phyloP scores from a whole-genome alignment of 805 yeast species.

The Cyberlindnera petersonii region DNA sequence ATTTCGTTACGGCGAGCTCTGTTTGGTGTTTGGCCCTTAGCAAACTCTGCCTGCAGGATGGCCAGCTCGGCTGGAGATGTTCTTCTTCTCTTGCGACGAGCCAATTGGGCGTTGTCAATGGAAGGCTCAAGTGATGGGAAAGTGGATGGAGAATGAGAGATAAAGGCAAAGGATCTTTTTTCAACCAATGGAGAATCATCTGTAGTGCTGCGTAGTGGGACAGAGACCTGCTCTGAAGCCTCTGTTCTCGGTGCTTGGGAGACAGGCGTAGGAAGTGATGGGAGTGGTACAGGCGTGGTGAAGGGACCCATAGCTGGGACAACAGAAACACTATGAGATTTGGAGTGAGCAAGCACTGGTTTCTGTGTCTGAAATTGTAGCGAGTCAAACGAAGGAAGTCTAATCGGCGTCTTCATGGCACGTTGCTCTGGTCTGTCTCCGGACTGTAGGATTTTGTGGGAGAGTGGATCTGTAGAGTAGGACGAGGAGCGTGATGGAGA shows the following conservation, averaged over 20 bases:
- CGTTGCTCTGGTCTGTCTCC: neutral
- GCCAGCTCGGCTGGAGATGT: conserved; percentile 85
- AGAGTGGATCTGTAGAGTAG: conserved; percentile 7
- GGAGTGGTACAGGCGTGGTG: conserved; percentile 9
- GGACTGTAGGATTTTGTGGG: conserved; percentile 1
- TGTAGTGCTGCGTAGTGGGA: conserved; percentile 4
- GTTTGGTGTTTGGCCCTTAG: conserved; percentile 75
- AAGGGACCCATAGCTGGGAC: conserved; percentile 6
- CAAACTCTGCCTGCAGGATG: conserved; percentile 77
- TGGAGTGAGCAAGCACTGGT: conserved; percentile 6
- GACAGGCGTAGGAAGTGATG: conserved; percentile 11
- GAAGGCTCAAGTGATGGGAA: conserved; percentile 78
- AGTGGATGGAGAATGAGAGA: conserved; percentile 88
- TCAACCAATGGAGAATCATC: conserved; percentile 28
- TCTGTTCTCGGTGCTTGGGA: conserved; percentile 4
- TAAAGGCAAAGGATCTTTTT: conserved; percentile 67
- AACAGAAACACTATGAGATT: conserved; percentile 10
- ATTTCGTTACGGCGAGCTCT: conserved; percentile 70
- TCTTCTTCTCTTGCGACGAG: conserved; percentile 92
- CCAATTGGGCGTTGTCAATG: conserved; percentile 87
- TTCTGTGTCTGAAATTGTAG: conserved; percentile 16
- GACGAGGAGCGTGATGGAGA: conserved; percentile 11
- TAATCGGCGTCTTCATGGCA: conserved; percentile 22
- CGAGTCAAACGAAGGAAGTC: conserved; percentile 28
- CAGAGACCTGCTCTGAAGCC: conserved; percentile 4